Conservation (phyloP, 2,329 filamentous ascomycete species). For the Pseudogymnoascus destructans region DNA sequence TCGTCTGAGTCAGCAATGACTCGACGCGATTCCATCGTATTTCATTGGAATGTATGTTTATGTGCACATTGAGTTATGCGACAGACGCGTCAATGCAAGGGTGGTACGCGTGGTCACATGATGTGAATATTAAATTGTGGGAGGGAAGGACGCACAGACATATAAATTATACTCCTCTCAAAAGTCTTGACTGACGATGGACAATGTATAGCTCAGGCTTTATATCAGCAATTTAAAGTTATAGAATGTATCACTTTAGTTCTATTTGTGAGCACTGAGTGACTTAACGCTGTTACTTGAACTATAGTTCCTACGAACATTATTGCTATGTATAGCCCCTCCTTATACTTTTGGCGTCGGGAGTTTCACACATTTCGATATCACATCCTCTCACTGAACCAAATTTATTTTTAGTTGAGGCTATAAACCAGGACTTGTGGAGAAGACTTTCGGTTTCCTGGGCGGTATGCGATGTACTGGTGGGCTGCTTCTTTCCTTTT, state of each 20-base stretch:
- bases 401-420: too few species aligned
- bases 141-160: not conserved
- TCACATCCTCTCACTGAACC: not conserved
- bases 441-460: not conserved
- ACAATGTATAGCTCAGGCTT: not conserved
- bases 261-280: not conserved
- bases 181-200: not conserved
- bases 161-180: not conserved
- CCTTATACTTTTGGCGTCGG: not conserved
- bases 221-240: not conserved
- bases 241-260: not conserved
- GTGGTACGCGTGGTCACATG: not conserved
- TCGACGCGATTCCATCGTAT: constrained; percentile 21
- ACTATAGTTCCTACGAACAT: not conserved
- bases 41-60: not conserved
- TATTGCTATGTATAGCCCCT: not conserved
- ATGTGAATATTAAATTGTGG: not conserved
- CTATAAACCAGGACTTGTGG: not conserved
- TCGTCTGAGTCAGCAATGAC: constrained; percentile 28
- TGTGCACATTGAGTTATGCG: not conserved
- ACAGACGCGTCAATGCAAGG: not conserved
- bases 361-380: not conserved
- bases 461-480: not conserved
- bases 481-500: not conserved
- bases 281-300: not conserved